phyloP scores from a whole-genome alignment of 1,284 basidiomycete species.

The Athelia sp. region DNA sequence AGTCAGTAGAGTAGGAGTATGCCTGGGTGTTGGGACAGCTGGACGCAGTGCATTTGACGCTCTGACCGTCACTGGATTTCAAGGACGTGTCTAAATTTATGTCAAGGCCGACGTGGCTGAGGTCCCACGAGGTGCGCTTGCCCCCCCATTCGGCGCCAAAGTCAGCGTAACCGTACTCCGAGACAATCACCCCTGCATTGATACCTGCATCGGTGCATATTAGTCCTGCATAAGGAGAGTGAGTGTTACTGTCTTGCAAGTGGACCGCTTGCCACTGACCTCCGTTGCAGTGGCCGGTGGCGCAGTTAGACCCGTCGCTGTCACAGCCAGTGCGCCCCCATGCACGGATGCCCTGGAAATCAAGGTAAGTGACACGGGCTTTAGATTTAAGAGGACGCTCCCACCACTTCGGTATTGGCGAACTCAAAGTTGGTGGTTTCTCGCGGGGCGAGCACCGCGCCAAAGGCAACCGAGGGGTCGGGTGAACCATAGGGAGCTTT shows the following conservation, averaged over 20 bases:
- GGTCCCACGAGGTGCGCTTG: conserved; percentile 12
- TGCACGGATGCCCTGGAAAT: conserved; percentile 10
- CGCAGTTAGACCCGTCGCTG: conserved; percentile 10
- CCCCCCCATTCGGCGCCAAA: conserved; percentile 11
- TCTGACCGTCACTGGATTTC: conserved; percentile 10
- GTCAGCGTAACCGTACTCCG: conserved; percentile 13
- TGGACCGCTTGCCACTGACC: background rate
- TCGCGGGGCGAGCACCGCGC: conserved; percentile 4
- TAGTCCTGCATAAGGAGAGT: conserved; percentile 4
- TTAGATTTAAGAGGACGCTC: background rate
- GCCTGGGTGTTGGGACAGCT: conserved; percentile 10
- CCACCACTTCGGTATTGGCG: conserved; percentile 6
- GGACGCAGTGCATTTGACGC: conserved; percentile 5
- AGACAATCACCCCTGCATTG: conserved; percentile 8
- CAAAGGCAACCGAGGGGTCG: conserved; percentile 8
- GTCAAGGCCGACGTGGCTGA: conserved; percentile 6
- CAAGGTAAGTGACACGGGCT: background rate
- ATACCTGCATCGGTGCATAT: conserved; percentile 13
- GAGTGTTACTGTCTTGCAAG: background rate
- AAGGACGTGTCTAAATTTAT: conserved; percentile 11
- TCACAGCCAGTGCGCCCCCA: conserved; percentile 15
- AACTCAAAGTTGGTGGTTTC: conserved; percentile 3
- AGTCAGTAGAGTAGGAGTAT: conserved; percentile 10
- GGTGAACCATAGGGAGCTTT: conserved; percentile 11
- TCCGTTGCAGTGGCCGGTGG: conserved; percentile 10